These are phyloP conservation scores for Castanea crenata DNA, from an alignment of 306 rosid species.

Conservation along the genomic window DNA sequence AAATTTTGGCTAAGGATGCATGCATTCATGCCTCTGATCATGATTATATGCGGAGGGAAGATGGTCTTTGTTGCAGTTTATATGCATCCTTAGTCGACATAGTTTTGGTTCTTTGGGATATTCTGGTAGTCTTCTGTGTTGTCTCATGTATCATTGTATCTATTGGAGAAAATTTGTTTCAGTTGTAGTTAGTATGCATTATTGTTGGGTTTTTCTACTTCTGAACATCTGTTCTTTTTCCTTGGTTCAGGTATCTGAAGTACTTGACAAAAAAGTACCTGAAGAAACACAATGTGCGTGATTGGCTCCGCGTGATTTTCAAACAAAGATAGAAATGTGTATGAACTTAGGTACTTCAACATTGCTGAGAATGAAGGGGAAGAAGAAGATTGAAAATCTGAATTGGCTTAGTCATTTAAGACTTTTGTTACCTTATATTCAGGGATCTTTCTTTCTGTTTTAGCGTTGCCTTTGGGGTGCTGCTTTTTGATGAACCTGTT, in stretches of 20 bases:
- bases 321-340: constrained; percentile 57
- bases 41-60: no score
- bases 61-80: no score
- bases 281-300: constrained; percentile 62
- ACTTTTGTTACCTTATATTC: neutral
- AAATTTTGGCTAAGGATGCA: no score
- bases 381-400: constrained; percentile 43
- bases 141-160: neutral
- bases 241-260: constrained; percentile 46
- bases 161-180: no score
- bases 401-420: neutral
- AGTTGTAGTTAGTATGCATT: neutral
- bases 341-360: constrained; percentile 65
- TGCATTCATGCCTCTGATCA: no score
- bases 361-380: constrained; percentile 63
- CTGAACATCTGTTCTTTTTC: constrained; percentile 1
- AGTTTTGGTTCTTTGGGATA: neutral
- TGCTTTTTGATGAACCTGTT: neutral
- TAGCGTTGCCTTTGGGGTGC: neutral
- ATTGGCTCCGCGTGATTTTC: constrained; percentile 62
- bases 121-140: neutral
- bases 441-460: neutral
- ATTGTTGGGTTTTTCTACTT: neutral
- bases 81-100: no score
- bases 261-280: constrained; percentile 55